Evolutionary conservation across 73 alveolate species (phyloP), one percentile per base, ranked within the genome.

Genomic region (Paramecium primaurelia): DNA sequence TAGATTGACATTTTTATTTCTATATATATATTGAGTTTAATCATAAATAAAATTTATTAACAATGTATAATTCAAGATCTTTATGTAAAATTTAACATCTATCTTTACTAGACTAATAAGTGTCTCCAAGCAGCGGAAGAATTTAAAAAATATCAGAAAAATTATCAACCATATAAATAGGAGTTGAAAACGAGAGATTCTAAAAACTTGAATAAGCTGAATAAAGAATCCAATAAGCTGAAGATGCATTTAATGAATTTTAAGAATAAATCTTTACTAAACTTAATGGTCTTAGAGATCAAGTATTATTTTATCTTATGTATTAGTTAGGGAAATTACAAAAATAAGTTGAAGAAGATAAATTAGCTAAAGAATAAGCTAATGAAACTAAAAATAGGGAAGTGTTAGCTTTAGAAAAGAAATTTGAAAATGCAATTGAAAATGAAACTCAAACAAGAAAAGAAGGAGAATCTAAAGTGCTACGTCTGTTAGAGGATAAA

Each of bases 261-360:
- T 92, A 94, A 59, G 97, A 94, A 47, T 45, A 73, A 26, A 86
- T 92, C 28, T 69, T 71, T 30, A 73, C 93, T 71, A 90, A 80
- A 59, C 86, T 93, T 30, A 59, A 77, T 34, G 89, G 59, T 6
- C 59, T 93, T 71, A 75, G 85, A 58, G 97, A 94, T 38, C 32
- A 91, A 45, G 88, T 71, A 71, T 59, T 89, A 38, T 30, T 38
- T 8, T 64, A 86, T 12, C 16, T 54, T n/a, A 42, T 37, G 36
- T 59, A 71, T 32, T 11, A 77, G 86, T 34, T 94, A 77, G 71
- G 73, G 75, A 86, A 86, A 59, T 77, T 71, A 20, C 59, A 60
- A 25, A 95, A 93, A 69, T 89, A 88, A 54, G 95, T 95, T 20
- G 95, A 95, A 58, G 96, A 93, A 44, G 97, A 95, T 77, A 93